Evolutionary conservation across 768 basidiomycete species (phyloP).

Genomic region (Boletus eberwhitei): DNA sequence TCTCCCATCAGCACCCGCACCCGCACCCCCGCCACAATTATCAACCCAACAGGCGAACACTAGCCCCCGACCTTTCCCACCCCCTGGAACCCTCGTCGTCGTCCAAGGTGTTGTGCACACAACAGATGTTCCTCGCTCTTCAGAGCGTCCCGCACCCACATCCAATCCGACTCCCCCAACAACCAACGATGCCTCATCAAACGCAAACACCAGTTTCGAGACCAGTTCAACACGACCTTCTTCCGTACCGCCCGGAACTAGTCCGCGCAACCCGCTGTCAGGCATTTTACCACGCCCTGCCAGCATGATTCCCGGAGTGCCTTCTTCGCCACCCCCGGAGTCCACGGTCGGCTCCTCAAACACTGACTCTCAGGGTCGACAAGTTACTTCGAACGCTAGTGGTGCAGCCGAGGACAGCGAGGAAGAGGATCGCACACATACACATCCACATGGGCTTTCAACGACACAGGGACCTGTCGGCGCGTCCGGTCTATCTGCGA

Average conservation of each 20-base stretch:
- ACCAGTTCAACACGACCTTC: slow-evolving; percentile 14
- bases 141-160: slow-evolving; percentile 19
- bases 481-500: slow-evolving; percentile 52
- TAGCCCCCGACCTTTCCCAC: slow-evolving; percentile 53
- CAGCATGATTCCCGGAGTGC: slow-evolving; percentile 29
- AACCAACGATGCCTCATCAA: slow-evolving; percentile 2
- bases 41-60: slow-evolving; percentile 19
- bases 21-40: slow-evolving; percentile 20
- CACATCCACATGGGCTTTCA: slow-evolving; percentile 23
- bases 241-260: slow-evolving; percentile 27
- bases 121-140: slow-evolving; percentile 52
- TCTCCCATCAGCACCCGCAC: slow-evolving; percentile 13
- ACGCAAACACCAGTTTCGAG: slow-evolving; percentile 5
- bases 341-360: slow-evolving; percentile 1
- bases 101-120: slow-evolving; percentile 84
- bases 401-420: slow-evolving; percentile 9
- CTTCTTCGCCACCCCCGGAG: slow-evolving; percentile 8
- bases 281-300: slow-evolving; percentile 38
- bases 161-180: slow-evolving; percentile 7
- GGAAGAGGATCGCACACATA: slow-evolving; percentile 14
- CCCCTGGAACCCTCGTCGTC: slow-evolving; percentile 75
- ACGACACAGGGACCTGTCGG: slow-evolving; percentile 26
- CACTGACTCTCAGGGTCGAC: slow-evolving; percentile 4
- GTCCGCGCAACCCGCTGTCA: slow-evolving; percentile 35
- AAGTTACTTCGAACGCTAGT: background rate